Evolutionary conservation across 805 yeast species (phyloP), one percentile per base, ranked within the genome.

Genomic region (Saitoella complicata): DNA sequence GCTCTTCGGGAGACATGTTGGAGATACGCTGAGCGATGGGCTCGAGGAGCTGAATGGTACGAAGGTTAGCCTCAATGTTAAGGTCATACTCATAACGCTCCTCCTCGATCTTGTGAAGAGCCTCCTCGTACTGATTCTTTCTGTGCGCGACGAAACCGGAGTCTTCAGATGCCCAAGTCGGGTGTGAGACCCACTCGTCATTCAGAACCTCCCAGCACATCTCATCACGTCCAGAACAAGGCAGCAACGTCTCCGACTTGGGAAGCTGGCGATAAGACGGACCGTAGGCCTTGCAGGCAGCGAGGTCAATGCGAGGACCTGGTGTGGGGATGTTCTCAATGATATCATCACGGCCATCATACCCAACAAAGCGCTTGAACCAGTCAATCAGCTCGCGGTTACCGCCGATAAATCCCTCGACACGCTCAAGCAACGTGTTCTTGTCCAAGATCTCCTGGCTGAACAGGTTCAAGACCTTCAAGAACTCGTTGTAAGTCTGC

Each of bases 151-250:
- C 87, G 56, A 88, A 91, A 0, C 98, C 99, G 8, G 95, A 83
- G 61, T 91, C 99, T 61, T 91, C 99, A 0, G 97, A 88, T 4
- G 97, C 98, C 99, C 99, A 91, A n/a, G 95, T 93, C 21, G 99
- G 99, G 63, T 91, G 97, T 5, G 96, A 95, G 34, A 91, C 97
- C 96, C 97, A 91, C 63, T 88, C 97, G 61, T 91, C 98, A 62
- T 91, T 91, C 54, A 91, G 71, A 10, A 91, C 95, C 58, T 88
- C 96, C 96, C 96, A 88, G 60, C 98, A 91, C 87, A 91, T 82
- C 55, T 88, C 97, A 63, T 91, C 99, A 55, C 99, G 76, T 11
- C 98, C 98, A 7, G 94, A 82, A 55, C 97, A 88, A 21, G 97
- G 96, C 94, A 86, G 86, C 57, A 76, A 82, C 0, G 95, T 84